Conservation (phyloP, 768 basidiomycete genomes). For the Auricularia sp. region DNA sequence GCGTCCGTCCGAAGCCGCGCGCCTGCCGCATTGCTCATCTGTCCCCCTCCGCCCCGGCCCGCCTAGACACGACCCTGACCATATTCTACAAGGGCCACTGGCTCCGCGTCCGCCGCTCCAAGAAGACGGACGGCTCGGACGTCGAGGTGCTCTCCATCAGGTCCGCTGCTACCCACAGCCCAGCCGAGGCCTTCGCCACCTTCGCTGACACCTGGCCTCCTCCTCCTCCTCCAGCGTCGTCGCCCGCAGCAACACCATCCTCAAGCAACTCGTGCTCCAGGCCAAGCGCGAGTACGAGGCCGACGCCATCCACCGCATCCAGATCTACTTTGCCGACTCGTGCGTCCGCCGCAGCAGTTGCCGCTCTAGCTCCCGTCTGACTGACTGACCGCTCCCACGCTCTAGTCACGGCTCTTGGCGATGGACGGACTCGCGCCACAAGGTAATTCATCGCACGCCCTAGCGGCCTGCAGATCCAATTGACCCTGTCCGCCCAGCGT, state of each 20-base stretch:
- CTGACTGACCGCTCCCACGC: not conserved
- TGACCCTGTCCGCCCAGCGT: conserved; percentile 30
- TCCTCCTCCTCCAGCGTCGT: conserved; percentile 47
- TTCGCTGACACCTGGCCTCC: no score
- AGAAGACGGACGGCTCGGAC: conserved; percentile 58
- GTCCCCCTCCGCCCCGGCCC: not conserved
- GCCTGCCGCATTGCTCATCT: not conserved
- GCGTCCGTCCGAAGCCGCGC: not conserved
- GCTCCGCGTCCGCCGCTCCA: conserved; percentile 62
- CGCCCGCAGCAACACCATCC: conserved; percentile 70
- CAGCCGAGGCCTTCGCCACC: no score
- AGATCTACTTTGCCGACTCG: conserved; percentile 83
- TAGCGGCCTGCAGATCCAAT: conserved; percentile 37
- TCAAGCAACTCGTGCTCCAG: conserved; percentile 82
- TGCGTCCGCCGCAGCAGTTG: not conserved
- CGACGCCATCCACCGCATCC: conserved; percentile 76
- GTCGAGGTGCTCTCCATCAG: conserved; percentile 69
- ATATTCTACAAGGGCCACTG: conserved; percentile 81
- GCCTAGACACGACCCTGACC: conserved; percentile 68
- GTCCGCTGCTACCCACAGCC: no score
- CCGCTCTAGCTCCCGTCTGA: not conserved
- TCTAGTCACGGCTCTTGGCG: conserved; percentile 68
- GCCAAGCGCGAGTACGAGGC: conserved; percentile 88
- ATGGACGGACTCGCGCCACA: conserved; percentile 79
- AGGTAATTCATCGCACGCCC: conserved; percentile 59